Evolutionary conservation across 306 rosid species (phyloP), one percentile per base, ranked within the genome.

Genomic region (Alnus glutinosa): DNA sequence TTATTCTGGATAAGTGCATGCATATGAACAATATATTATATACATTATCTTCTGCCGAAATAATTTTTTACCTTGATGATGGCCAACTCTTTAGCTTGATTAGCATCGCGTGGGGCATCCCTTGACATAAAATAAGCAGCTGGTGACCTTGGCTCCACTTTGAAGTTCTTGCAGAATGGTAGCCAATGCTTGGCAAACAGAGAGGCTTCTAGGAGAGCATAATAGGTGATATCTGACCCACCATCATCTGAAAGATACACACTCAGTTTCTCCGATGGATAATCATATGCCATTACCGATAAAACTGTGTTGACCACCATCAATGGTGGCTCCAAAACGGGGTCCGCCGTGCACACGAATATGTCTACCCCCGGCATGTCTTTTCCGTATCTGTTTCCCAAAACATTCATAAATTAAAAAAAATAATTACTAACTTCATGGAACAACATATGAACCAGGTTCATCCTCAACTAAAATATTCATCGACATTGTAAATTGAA

Each of bases 231-330:
- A 11, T 88, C 82, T 0, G 98, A 92, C 0, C 75, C 97, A 42
- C 86, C 98, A 58, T 94, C 97, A 14, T 94, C 97, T 0, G 97
- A 94, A 32, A 94, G 87, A 77, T 94, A 94, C 7, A 94, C 97
- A 39, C 86, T 84, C 1, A 92, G 78, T 83, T 92, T 94, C 78
- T 94, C 87, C 0, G 83, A 12, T 67, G 97, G 97, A 68, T 94
- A 94, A 0, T 94, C 92, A 14, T 86, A 94, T 1, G 94, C 88
- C 98, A 92, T 88, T 0, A 89, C 89, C 4, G 97, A 94, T 63
- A 94, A 15, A 9, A 92, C 91, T 4, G 97, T 94, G 81, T 90
- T 92, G 0, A 91, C 84, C 71, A 87, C 97, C 94, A 94, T 94
- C 50, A 82, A 47, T 2, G 97, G 83, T 30, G 98, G 97, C 86